Percentiles rank a stretch among this genome's conserved stretches.
Evolutionary conservation across 495 filamentous ascomycete species (phyloP).

Genomic region (Penicillium odoratum): DNA sequence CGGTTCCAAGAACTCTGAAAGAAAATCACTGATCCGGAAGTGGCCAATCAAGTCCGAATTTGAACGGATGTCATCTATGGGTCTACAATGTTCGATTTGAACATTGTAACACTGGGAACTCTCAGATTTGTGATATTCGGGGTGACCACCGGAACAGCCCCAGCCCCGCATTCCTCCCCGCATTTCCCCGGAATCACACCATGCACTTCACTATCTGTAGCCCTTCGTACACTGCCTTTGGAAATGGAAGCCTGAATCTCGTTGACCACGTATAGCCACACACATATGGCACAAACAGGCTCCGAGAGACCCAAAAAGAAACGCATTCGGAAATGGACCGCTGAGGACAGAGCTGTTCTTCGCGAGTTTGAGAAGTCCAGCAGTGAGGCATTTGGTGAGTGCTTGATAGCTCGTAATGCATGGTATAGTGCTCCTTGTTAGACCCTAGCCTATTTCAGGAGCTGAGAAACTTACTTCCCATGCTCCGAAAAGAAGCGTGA

Average conservation of each 20-base stretch:
- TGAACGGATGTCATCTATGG: too few relatives aligned
- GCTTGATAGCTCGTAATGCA: constrained; percentile 10
- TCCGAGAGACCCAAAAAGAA: constrained; percentile 18
- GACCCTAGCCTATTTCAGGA: constrained; percentile 5
- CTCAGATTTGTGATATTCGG: not conserved
- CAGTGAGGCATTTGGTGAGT: constrained; percentile 20
- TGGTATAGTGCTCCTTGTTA: not conserved
- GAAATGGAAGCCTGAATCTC: not conserved
- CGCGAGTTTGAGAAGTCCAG: constrained; percentile 22
- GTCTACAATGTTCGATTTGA: not conserved
- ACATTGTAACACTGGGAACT: not conserved
- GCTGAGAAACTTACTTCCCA: constrained; percentile 15
- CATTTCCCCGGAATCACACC: constrained; percentile 14
- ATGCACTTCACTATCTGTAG: constrained; percentile 2
- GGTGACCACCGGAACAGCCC: not conserved
- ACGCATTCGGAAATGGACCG: constrained; percentile 20
- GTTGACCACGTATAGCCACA: too few relatives aligned
- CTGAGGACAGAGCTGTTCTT: constrained; percentile 19
- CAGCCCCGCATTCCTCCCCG: constrained; percentile 14
- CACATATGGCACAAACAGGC: not conserved
- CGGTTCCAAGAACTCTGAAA: too few relatives aligned
- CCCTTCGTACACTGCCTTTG: not conserved
- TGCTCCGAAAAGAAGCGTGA: constrained; percentile 12
- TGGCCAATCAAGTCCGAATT: too few relatives aligned
- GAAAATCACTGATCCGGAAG: too few relatives aligned